These are phyloP conservation scores for Fusarium neocosmosporiellum DNA, from an alignment of 2,329 filamentous ascomycete genomes.

Conservation along the genomic window DNA sequence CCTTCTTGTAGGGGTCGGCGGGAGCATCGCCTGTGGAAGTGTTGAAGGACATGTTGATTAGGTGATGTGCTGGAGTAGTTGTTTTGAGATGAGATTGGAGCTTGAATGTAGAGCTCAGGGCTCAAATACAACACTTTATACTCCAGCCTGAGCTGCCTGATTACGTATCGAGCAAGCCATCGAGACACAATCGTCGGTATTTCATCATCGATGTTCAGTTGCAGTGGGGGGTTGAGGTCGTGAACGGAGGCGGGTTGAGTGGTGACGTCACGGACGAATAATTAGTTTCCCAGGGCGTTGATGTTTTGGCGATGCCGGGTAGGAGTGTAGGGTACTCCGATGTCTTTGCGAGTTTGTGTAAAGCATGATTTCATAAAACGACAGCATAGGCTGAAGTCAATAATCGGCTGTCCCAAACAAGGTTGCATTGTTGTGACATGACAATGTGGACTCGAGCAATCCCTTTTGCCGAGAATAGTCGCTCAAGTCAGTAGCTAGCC, in stretches of 20 bases:
- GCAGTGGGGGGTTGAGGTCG: slow-evolving; percentile 23
- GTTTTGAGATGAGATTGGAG: slow-evolving; percentile 21
- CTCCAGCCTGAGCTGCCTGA: slow-evolving; percentile 6
- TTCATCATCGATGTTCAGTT: slow-evolving; percentile 43
- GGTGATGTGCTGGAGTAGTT: slow-evolving; percentile 13
- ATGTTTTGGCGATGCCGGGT: background rate
- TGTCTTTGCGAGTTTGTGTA: background rate
- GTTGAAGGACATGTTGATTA: slow-evolving; percentile 59
- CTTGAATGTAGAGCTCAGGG: slow-evolving; percentile 4
- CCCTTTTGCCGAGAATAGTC: background rate
- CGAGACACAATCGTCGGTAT: slow-evolving; percentile 38
- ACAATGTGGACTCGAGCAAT: background rate
- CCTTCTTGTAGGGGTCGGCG: slow-evolving; percentile 83
- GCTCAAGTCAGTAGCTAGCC: background rate
- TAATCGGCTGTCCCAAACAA: background rate
- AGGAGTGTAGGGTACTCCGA: background rate
- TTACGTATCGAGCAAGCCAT: slow-evolving; percentile 32
- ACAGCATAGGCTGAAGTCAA: background rate
- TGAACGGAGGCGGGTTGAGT: slow-evolving; percentile 19
- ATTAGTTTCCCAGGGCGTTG: slow-evolving; percentile 1
- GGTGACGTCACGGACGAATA: slow-evolving; percentile 30
- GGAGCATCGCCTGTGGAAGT: slow-evolving; percentile 70
- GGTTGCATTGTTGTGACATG: background rate
- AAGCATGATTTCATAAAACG: background rate
- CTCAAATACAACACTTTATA: slow-evolving; percentile 32